A percentile compares a stretch with the other conserved stretches of the same genome.
Conservation (phyloP, 2,329 filamentous ascomycete genomes). For the Pleurostoma richardsiae region DNA sequence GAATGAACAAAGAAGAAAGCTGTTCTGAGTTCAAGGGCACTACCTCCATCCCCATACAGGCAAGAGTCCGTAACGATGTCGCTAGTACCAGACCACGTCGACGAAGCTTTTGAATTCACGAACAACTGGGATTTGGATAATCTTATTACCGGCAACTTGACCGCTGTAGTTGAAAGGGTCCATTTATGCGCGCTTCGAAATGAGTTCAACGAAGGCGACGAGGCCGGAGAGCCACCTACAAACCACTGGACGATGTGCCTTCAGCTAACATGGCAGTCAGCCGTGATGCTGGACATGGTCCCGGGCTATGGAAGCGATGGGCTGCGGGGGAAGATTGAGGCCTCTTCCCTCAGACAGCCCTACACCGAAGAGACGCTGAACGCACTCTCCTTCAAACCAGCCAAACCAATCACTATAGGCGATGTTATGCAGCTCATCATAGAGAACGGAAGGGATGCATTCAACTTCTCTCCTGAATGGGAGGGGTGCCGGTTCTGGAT, state of each 20-base stretch:
- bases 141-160: no score
- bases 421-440: not conserved
- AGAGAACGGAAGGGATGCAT: not conserved
- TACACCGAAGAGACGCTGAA: slow-evolving; percentile 1
- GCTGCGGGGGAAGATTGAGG: not conserved
- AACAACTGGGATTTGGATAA: no score
- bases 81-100: no score
- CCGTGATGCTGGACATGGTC: slow-evolving; percentile 1
- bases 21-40: no score
- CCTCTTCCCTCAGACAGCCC: not conserved
- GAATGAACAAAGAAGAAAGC: no score
- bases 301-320: not conserved
- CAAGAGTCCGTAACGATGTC: no score
- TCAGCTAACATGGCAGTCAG: not conserved
- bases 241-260: slow-evolving; percentile 1
- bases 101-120: no score
- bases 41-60: no score
- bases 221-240: not conserved
- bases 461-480: not conserved
- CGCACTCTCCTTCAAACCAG: not conserved
- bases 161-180: not conserved
- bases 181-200: not conserved
- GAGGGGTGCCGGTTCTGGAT: slow-evolving; percentile 3
- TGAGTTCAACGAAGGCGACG: slow-evolving; percentile 1
- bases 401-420: not conserved